phyloP scores from a whole-genome alignment of 2,329 filamentous ascomycete genomes.

The Cordyceps javanica region DNA sequence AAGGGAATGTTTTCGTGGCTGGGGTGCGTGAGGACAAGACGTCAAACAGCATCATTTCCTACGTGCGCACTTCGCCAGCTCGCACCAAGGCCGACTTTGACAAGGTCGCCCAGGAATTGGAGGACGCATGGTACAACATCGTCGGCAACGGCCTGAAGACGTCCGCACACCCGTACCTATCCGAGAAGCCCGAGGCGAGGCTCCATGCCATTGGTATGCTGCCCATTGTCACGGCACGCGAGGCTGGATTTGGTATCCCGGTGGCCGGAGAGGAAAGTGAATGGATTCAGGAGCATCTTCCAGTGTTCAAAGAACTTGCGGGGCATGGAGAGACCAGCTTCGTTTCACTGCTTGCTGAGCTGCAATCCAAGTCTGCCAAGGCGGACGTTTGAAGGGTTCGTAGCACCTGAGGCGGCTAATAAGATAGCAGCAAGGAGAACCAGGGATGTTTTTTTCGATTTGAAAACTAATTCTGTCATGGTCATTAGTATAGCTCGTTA shows the following conservation, averaged over 20 bases:
- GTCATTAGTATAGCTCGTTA: too few relatives aligned
- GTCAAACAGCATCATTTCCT: background rate
- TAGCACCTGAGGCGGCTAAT: too few relatives aligned
- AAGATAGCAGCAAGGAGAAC: too few relatives aligned
- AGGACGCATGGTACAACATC: slow-evolving; percentile 4
- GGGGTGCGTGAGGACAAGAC: background rate
- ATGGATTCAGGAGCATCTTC: slow-evolving; percentile 1
- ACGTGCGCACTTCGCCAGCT: background rate
- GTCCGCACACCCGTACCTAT: background rate
- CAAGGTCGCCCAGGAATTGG: background rate
- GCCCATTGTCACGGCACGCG: slow-evolving; percentile 3
- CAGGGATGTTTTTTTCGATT: too few relatives aligned
- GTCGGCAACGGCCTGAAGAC: background rate
- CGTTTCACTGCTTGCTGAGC: background rate
- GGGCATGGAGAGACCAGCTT: background rate
- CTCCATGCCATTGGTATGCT: background rate
- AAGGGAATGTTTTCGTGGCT: background rate
- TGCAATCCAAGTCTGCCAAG: background rate
- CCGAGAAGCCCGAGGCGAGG: background rate
- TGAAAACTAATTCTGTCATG: too few relatives aligned
- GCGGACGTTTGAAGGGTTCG: too few relatives aligned
- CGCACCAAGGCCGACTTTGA: slow-evolving; percentile 11
- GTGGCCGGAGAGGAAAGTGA: background rate
- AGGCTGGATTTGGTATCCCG: background rate
- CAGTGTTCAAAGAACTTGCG: background rate